Evolutionary conservation across 2,329 filamentous ascomycete species (phyloP).

Genomic region (Phialemoniopsis sp.): DNA sequence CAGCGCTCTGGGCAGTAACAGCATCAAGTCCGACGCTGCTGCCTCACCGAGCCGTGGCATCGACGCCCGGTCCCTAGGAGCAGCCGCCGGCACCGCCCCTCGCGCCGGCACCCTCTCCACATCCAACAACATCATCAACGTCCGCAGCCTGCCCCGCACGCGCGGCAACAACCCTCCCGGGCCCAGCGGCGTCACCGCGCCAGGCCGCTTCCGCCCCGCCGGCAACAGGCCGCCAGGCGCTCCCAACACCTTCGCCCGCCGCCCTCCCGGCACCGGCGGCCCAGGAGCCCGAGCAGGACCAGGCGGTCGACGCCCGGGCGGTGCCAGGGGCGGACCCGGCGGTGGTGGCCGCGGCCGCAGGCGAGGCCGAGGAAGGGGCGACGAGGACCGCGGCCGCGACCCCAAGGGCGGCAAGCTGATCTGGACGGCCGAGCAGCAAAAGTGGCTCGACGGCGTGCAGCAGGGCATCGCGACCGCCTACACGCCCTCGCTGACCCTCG

Average conservation of each 20-base stretch:
- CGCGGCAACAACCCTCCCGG: constrained; percentile 5
- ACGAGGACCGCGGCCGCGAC: no score
- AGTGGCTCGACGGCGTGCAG: constrained; percentile 18
- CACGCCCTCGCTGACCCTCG: constrained; percentile 24
- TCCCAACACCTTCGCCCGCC: no score
- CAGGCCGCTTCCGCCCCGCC: no score
- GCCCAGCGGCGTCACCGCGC: not conserved
- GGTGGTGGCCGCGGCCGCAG: no score
- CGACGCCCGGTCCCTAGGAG: constrained; percentile 6
- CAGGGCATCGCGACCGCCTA: constrained; percentile 21
- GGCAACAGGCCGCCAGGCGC: no score
- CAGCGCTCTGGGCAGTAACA: constrained; percentile 8
- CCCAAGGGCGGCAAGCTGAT: constrained; percentile 9
- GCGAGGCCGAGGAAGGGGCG: no score
- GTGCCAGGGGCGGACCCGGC: no score
- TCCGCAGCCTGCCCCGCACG: constrained; percentile 14
- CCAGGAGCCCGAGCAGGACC: no score
- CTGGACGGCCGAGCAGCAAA: constrained; percentile 14
- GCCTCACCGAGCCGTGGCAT: constrained; percentile 2
- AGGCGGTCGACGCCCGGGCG: no score
- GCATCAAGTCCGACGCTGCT: not conserved
- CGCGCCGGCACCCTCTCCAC: not conserved
- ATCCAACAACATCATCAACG: constrained; percentile 16
- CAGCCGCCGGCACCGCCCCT: not conserved
- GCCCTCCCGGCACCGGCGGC: no score